Percentiles rank a stretch among this genome's conserved stretches.
Evolutionary conservation across 192 early-diverging fungal genomes (phyloP).

Genomic region (Backusella westeae): DNA sequence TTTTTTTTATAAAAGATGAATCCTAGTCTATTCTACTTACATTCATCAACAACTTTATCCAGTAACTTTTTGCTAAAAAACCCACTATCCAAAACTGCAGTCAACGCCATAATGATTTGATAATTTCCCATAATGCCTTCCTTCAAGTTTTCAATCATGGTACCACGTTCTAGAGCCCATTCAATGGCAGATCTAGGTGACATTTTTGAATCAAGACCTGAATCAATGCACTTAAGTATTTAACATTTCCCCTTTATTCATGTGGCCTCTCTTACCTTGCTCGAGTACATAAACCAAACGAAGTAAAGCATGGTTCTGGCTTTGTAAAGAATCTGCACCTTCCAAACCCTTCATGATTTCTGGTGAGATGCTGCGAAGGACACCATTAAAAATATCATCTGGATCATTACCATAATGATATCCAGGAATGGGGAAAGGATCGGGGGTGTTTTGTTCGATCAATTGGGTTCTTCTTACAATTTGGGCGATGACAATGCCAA

Average conservation of each 20-base stretch:
- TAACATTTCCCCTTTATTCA: neutral
- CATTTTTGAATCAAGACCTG: conserved; percentile 40
- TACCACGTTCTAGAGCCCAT: conserved; percentile 52
- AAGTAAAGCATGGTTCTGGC: conserved; percentile 50
- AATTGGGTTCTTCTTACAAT: conserved; percentile 56
- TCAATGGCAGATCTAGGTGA: conserved; percentile 49
- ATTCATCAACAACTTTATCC: conserved; percentile 54
- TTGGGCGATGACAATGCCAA: conserved; percentile 55
- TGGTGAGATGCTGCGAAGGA: conserved; percentile 3
- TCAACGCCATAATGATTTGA: conserved; percentile 40
- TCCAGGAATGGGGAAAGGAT: conserved; percentile 41
- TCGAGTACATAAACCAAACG: conserved; percentile 57
- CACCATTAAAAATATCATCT: neutral
- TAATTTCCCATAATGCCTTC: conserved; percentile 59
- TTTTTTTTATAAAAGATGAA: neutral
- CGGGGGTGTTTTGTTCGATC: conserved; percentile 31
- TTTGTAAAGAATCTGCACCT: conserved; percentile 23
- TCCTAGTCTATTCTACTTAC: conserved; percentile 14
- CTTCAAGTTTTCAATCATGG: conserved; percentile 52
- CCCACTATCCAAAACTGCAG: conserved; percentile 47
- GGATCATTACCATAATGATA: conserved; percentile 7
- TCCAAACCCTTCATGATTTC: conserved; percentile 31
- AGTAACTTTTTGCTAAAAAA: conserved; percentile 44
- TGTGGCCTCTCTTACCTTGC: conserved; percentile 18
- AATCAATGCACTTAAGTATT: neutral